Evolutionary conservation across 2,329 filamentous ascomycete genomes (phyloP), one percentile per base, ranked within the genome.

Genomic region (Diaporthe amygdali): DNA sequence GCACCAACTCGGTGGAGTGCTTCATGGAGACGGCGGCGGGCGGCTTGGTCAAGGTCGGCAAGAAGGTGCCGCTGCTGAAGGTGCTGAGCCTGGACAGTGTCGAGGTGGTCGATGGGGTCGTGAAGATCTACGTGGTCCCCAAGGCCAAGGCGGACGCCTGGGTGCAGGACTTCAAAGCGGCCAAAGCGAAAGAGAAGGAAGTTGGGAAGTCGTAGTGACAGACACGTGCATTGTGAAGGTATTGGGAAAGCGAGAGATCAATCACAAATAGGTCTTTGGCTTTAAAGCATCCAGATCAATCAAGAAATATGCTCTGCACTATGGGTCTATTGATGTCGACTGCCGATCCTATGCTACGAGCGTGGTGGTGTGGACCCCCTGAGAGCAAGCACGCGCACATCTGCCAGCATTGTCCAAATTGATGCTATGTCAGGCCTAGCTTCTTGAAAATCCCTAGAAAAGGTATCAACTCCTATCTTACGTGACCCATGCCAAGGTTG

Each of bases 11-110:
- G 0, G 94, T 97, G 5, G 95, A 97, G 76, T 96, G 94, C 77
- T 98, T 94, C 81, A 92, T 97, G 85, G 95, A 98, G 84, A 98
- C 95, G 0, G 82, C 83, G 5, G 84, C 86, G 0, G 95, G 95
- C 0, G 95, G 95, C 0, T 81, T 99, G 76, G 90, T 97, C 77
- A 98, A 97, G 84, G 91, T 95, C 27, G 96, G 96, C 59, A 95
- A 94, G 88, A 96, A 96, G 79, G 87, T 96, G 74, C 85, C 90
- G 25, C 81, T 98, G 75, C 81, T 94, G 64, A 93, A 94, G 84
- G 88, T 96, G 37, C 82, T 98, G 74, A 86, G 86, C 10, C 90
- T 89, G 10, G 94, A 93, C 8, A 95, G 93, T 78, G 90, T 97
- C 8, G 95, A 97, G 82, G 87, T 99, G 12, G 91, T 97, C 56